phyloP scores from a whole-genome alignment of 352 stramenopile genomes.

The Pythium apleroticum region DNA sequence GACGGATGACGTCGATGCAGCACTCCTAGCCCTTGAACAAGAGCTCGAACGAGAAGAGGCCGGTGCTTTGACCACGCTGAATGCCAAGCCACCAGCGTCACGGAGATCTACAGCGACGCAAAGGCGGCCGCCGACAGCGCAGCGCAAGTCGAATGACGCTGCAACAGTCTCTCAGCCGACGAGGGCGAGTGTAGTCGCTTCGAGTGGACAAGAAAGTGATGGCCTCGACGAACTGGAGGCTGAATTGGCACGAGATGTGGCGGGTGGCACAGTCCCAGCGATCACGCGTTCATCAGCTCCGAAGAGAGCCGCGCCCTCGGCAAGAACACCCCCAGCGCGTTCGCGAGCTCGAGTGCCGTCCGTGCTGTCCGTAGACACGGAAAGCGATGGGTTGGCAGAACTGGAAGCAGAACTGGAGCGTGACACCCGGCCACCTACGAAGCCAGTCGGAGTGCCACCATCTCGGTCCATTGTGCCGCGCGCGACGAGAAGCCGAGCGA shows the following conservation, averaged over 20 bases:
- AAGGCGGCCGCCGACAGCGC: not conserved
- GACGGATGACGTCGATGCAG: slow-evolving; percentile 15
- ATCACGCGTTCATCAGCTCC: not conserved
- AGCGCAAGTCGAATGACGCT: not conserved
- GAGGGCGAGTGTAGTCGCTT: slow-evolving; percentile 25
- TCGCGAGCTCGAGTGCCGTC: not conserved
- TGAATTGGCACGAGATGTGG: slow-evolving; percentile 26
- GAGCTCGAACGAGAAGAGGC: slow-evolving; percentile 18
- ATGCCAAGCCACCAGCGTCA: not conserved
- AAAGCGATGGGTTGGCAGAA: slow-evolving; percentile 36
- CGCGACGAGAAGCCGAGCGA: not conserved
- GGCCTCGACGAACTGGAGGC: slow-evolving; percentile 45
- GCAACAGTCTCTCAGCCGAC: slow-evolving; percentile 3
- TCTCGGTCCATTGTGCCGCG: not conserved
- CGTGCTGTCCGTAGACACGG: slow-evolving; percentile 6
- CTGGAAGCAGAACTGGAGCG: slow-evolving; percentile 47
- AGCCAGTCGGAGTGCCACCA: not conserved
- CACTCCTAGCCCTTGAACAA: slow-evolving; percentile 16
- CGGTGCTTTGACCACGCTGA: not conserved
- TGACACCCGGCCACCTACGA: not conserved
- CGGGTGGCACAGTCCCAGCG: not conserved
- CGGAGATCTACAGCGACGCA: not conserved
- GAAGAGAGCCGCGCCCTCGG: not conserved
- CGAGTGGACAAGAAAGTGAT: slow-evolving; percentile 28
- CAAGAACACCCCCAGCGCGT: not conserved